Evolutionary conservation across 192 early-diverging fungal species (phyloP).

Genomic region (Coemansia sp.): DNA sequence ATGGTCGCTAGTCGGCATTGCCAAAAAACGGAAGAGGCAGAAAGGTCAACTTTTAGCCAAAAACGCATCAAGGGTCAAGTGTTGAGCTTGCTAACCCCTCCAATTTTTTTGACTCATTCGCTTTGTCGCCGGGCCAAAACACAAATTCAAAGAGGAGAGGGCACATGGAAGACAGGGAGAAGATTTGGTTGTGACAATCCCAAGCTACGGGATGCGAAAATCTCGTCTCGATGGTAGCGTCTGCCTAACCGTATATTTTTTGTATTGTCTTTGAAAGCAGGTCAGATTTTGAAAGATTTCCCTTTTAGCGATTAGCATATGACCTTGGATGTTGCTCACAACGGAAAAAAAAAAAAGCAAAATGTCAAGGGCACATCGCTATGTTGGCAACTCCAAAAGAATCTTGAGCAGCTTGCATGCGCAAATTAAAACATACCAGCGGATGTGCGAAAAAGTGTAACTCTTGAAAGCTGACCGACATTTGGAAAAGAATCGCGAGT

Average conservation of each 20-base stretch:
- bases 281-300: background rate
- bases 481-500: background rate
- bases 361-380: background rate
- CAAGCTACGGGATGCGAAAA: background rate
- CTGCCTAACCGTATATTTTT: background rate
- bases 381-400: background rate
- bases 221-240: background rate
- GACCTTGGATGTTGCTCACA: background rate
- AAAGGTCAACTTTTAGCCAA: background rate
- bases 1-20: background rate
- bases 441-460: background rate
- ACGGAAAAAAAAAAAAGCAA: background rate
- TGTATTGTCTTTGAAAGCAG: background rate
- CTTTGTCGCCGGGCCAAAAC: background rate
- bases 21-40: background rate
- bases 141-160: background rate
- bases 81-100: background rate
- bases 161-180: background rate
- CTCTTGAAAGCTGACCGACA: background rate
- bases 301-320: background rate
- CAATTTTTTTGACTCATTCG: background rate
- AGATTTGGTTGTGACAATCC: constrained; percentile 2
- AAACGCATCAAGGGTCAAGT: background rate
- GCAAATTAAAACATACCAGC: background rate
- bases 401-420: background rate